Conservation (phyloP, 495 filamentous ascomycete genomes). For the Staphylotrichum longicolle region DNA sequence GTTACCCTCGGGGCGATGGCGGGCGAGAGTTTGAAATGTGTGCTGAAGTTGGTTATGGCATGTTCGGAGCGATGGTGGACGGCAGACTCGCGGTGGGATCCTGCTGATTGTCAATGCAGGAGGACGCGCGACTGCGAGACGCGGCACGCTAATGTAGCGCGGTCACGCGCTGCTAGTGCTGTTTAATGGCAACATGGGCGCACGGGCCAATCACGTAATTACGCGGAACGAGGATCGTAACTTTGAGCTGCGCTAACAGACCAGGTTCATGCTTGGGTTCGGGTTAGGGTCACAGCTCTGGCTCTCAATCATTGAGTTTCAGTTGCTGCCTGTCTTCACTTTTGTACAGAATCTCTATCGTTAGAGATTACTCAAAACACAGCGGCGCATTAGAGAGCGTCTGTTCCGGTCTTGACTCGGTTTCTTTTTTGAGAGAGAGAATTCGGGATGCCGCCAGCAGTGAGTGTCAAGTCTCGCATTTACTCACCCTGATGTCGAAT, state of each 20-base stretch:
- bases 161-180: conserved; percentile 7
- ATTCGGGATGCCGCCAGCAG: conserved; percentile 18
- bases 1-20: too few relatives aligned
- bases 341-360: too few relatives aligned
- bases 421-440: not conserved
- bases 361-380: too few relatives aligned
- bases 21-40: not conserved
- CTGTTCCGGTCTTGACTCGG: too few relatives aligned
- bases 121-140: conserved; percentile 13
- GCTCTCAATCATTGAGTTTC: too few relatives aligned
- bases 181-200: conserved; percentile 14
- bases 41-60: conserved; percentile 3
- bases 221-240: not conserved
- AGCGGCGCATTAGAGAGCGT: too few relatives aligned
- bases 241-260: conserved; percentile 1
- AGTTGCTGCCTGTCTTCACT: not conserved
- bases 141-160: conserved; percentile 12
- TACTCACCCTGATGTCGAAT: not conserved
- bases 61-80: not conserved
- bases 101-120: not conserved
- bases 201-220: conserved; percentile 6
- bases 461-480: not conserved
- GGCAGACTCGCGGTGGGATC: not conserved
- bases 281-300: not conserved
- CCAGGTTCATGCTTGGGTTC: not conserved